Conservation (phyloP, 306 rosid genomes). For the Notholithocarpus densiflorus region DNA sequence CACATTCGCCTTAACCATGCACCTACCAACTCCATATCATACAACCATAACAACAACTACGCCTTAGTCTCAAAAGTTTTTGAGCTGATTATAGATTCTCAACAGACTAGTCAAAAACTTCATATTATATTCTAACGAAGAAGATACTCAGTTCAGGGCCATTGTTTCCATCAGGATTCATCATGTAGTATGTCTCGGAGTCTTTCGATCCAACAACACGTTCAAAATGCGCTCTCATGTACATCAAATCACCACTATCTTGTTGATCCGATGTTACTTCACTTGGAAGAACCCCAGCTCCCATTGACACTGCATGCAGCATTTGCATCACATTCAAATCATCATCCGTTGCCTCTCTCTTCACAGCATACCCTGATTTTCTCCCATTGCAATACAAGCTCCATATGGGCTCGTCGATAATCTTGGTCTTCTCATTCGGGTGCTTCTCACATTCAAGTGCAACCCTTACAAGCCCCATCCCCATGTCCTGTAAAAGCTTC, state of each 20-base stretch:
- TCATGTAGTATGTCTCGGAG: conserved; percentile 79
- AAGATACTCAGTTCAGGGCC: conserved; percentile 74
- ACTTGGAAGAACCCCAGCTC: conserved; percentile 71
- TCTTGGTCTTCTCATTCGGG: conserved; percentile 44
- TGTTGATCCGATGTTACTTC: conserved; percentile 23
- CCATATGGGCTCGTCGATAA: conserved; percentile 78
- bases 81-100: too few species aligned
- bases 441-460: conserved; percentile 78
- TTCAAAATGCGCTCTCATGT: conserved; percentile 72
- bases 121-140: conserved; percentile 58
- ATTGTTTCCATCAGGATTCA: conserved; percentile 64
- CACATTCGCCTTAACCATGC: not conserved
- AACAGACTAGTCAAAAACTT: accelerated
- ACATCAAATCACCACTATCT: conserved; percentile 52
- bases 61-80: too few species aligned
- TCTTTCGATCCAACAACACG: conserved; percentile 78
- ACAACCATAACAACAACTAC: not conserved
- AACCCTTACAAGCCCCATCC: conserved; percentile 58
- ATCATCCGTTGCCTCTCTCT: conserved; percentile 64
- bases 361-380: conserved; percentile 74
- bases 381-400: conserved; percentile 66
- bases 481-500: conserved; percentile 72
- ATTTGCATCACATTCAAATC: conserved; percentile 71
- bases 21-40: conserved; percentile 8
- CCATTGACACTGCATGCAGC: conserved; percentile 61